Percentiles rank a stretch among this genome's conserved stretches.
These are phyloP conservation scores for Teunomyces lycoperdinae DNA, from an alignment of 805 yeast genomes.

Conservation along the genomic window DNA sequence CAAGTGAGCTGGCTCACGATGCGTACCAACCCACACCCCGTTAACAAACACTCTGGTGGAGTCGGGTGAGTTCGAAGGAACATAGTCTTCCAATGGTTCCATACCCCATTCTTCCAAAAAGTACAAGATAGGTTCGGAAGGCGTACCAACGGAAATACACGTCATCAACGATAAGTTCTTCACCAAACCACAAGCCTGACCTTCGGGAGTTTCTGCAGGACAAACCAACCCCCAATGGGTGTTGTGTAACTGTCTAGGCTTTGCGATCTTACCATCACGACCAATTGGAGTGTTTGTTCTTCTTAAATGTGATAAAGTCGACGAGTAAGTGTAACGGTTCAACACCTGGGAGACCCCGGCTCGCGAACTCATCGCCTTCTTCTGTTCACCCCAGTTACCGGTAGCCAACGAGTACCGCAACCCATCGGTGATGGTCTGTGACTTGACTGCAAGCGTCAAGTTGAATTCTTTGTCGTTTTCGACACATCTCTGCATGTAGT, in stretches of 20 bases:
- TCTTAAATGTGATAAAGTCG: constrained; percentile 97
- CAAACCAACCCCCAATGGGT: constrained; percentile 99
- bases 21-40: constrained; percentile 99
- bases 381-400: constrained; percentile 99
- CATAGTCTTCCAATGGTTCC: constrained; percentile 95
- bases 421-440: constrained; percentile 96
- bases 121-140: constrained; percentile 91
- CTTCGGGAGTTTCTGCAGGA: constrained; percentile 99
- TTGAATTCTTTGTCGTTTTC: constrained; percentile 97
- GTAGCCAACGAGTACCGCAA: constrained; percentile 96
- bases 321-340: constrained; percentile 95
- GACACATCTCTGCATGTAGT: constrained; percentile 98
- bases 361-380: constrained; percentile 97
- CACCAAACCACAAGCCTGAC: constrained; percentile 99
- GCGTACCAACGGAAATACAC: constrained; percentile 95
- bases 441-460: constrained; percentile 92
- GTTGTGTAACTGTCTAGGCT: constrained; percentile 98
- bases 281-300: constrained; percentile 99
- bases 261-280: constrained; percentile 97
- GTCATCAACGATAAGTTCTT: constrained; percentile 95
- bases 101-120: constrained; percentile 98
- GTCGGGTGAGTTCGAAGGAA: constrained; percentile 86
- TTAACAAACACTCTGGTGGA: constrained; percentile 94
- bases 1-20: constrained; percentile 90
- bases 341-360: constrained; percentile 99